Evolutionary conservation across 2,329 filamentous ascomycete genomes (phyloP), one percentile per base, ranked within the genome.

Genomic region (Moelleriella libera): DNA sequence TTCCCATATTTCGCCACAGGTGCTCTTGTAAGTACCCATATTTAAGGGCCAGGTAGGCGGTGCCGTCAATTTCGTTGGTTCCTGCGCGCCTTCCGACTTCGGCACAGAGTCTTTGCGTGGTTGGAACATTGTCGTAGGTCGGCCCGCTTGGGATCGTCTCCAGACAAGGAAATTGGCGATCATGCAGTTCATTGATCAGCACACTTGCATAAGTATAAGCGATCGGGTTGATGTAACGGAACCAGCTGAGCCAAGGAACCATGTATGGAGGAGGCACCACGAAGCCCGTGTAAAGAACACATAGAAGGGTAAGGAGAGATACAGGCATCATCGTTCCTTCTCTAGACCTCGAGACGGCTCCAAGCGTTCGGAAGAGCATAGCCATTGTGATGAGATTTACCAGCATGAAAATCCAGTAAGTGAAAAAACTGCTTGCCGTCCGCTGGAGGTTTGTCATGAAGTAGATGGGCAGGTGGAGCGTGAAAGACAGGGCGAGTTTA

Each of bases 391-490:
- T 60, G 64, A 90, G 86, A 2, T 80, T 82, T 57, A 89, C 75
- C 45, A 94, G 68, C 49, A 87, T 64, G 73, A 87, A 94, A 67
- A 87, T 83, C 29, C 30, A 45, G n/a, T 45, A 45, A 5, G 12
- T 34, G 71, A 94, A 94, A 71, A 90, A 94, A 0, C 80, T 66
- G 3, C 81, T 83, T 0, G 85, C 30, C 3, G 70, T 52, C 82
- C 79, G 45, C 85, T 83, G 77, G 34, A 95, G 68, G 53, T 88
- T 83, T 0, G 85, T 83, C 78, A 95, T 82, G 64, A 94, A 94
- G 68, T 95, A 95, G 4, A 41, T 41, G 94, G 65, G 2, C 30
- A 88, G 46, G 59, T 94, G 92, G 71, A 92, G 94, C 5, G 76
- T 66, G 52, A 92, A 72, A 1, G 78, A 68, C 55, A 88, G 88